Conservation (phyloP, 2,329 filamentous ascomycete species). For the Stemphylium beticola region DNA sequence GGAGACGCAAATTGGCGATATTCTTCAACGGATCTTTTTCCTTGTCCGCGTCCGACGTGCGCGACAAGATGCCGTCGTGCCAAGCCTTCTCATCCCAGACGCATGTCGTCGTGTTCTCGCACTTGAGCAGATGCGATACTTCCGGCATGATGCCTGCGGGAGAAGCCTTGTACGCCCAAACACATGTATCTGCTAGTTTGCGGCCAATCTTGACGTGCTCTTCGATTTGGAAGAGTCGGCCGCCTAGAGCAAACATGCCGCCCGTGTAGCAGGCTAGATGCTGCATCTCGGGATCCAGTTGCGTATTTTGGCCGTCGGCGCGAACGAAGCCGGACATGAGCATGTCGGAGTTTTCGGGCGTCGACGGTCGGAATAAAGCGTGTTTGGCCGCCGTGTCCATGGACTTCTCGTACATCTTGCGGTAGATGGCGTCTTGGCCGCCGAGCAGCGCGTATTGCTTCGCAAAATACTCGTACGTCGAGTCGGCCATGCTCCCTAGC, state of each 20-base stretch:
- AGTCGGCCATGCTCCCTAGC: slow-evolving; percentile 48
- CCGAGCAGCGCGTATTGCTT: slow-evolving; percentile 51
- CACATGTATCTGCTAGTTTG: slow-evolving; percentile 65
- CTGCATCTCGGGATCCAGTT: slow-evolving; percentile 59
- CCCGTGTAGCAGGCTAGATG: slow-evolving; percentile 67
- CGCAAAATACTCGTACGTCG: slow-evolving; percentile 49
- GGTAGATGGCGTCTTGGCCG: slow-evolving; percentile 54
- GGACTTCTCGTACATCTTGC: slow-evolving; percentile 63
- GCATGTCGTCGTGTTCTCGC: slow-evolving; percentile 52
- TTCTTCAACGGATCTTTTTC: slow-evolving; percentile 43
- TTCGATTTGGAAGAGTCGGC: slow-evolving; percentile 62
- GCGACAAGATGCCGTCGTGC: slow-evolving; percentile 48
- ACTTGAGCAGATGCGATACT: slow-evolving; percentile 60
- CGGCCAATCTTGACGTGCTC: slow-evolving; percentile 62
- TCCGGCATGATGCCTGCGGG: slow-evolving; percentile 68
- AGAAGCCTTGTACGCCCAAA: slow-evolving; percentile 66
- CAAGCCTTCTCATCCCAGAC: slow-evolving; percentile 62
- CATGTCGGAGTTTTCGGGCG: slow-evolving; percentile 53
- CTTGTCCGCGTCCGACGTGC: slow-evolving; percentile 25
- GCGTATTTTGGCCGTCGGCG: slow-evolving; percentile 35
- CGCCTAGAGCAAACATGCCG: slow-evolving; percentile 67
- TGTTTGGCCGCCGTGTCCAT: slow-evolving; percentile 53
- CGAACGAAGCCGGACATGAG: slow-evolving; percentile 55
- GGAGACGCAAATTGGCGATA: slow-evolving; percentile 50
- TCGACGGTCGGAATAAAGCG: slow-evolving; percentile 59